Percentiles rank a stretch among this genome's conserved stretches.
Evolutionary conservation across 1,139 yeast species (phyloP).

Genomic region (Yamadazyma epiphylla): DNA sequence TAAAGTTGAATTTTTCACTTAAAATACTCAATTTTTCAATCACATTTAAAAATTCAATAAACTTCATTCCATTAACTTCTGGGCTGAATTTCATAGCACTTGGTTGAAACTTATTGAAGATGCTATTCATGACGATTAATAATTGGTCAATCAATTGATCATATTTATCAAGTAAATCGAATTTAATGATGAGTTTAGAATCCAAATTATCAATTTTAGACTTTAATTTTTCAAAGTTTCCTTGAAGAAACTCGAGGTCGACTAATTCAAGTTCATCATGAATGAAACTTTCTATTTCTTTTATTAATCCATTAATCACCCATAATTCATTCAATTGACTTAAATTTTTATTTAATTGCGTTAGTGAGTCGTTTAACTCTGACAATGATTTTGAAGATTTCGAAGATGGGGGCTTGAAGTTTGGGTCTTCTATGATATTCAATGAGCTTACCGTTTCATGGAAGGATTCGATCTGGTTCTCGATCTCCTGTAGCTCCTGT

Average conservation of each 20-base stretch:
- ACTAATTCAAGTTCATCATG: constrained; percentile 10
- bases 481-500: constrained; percentile 1
- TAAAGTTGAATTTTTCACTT: constrained; percentile 10
- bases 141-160: constrained; percentile 9
- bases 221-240: constrained; percentile 17
- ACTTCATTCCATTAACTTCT: constrained; percentile 10
- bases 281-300: constrained; percentile 17
- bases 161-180: constrained; percentile 9
- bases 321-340: constrained; percentile 19
- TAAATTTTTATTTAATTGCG: constrained; percentile 13
- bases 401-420: constrained; percentile 3
- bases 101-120: constrained; percentile 19
- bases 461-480: constrained; percentile 4
- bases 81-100: constrained; percentile 16
- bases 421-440: constrained; percentile 16
- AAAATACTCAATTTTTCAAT: constrained; percentile 9
- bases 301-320: constrained; percentile 18
- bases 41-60: constrained; percentile 12
- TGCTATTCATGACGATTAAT: constrained; percentile 5
- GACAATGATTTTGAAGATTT: constrained; percentile 10
- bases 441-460: constrained; percentile 12
- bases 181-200: constrained; percentile 9
- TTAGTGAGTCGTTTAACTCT: constrained; percentile 18
- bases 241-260: constrained; percentile 16
- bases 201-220: constrained; percentile 7